Base-by-base conservation (phyloP, 108 stramenopile genomes). In the Skeletonema tropicum region DNA sequence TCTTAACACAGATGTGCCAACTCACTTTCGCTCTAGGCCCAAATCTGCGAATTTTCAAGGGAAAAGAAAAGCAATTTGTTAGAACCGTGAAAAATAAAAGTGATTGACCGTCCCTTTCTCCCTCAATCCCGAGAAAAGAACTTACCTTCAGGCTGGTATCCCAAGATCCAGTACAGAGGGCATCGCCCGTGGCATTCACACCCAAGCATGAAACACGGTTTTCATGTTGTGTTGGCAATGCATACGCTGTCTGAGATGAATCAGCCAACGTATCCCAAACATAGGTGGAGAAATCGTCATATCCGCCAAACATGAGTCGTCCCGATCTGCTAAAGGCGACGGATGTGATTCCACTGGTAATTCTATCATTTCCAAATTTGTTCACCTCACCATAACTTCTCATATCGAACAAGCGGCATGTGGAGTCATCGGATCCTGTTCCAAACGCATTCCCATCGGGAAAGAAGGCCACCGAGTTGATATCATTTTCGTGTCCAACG, bases 111-210 rank as follows among this genome's bases (percentile, higher is more conserved):
- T 11, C 39, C 39, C 33, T 5, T 35, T 35, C 33, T 35, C 33
- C 39, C 39, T 11, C 39, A 9, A 29, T 29, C 26, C 39, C 39
- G 0, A 41, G 39, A 41, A 41, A 41, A 41, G 10, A 41, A 41
- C 39, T 41, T n/a, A 45, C 42, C 42, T n/a, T 45, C 15, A 45
- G 42, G n/a, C 55, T 55, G 25, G 94, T 92, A 79, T 99, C 99
- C 99, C 99, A 99, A 9, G 96, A 97, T 59, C 99, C 98, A 10
- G 99, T 98, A 68, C 97, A 96, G 3, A 99, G 83, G 6, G 95
- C 98, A 70, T 97, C 89, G 9, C 98, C 98, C 60, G 83, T 83
- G 38, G 88, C 90, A 68, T 96, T 94, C 6, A 99, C 88, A 17
- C 97, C 97, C 61, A 99, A 62, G 73, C 98, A 98, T 36, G 97